Conservation (phyloP, 83 land plant species). For the Picea engelmannii region DNA sequence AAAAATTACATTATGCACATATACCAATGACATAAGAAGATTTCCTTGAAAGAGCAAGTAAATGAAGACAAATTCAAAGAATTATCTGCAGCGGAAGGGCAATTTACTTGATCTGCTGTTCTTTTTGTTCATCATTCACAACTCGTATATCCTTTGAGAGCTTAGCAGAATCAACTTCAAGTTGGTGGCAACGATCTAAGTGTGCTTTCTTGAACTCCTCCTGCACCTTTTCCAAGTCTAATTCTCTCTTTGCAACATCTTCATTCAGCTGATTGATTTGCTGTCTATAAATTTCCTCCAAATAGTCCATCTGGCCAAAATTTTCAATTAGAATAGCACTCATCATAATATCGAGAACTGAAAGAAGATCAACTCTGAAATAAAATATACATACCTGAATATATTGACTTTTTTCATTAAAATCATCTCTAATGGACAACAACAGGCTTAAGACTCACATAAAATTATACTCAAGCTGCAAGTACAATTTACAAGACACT, state of each 20-base stretch:
- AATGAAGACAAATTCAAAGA: background rate
- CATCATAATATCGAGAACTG: background rate
- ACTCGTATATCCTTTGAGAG: slow-evolving; percentile 20
- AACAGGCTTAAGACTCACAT: background rate
- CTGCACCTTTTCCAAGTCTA: slow-evolving; percentile 45
- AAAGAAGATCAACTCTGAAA: background rate
- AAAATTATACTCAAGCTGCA: background rate
- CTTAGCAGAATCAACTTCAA: slow-evolving; percentile 47
- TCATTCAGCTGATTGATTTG: slow-evolving; percentile 45
- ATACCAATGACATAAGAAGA: background rate
- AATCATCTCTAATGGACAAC: background rate
- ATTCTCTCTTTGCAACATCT: slow-evolving; percentile 49
- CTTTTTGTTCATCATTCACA: slow-evolving; percentile 25
- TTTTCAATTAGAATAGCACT: background rate
- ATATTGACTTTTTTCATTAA: background rate
- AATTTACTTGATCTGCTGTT: slow-evolving; percentile 22
- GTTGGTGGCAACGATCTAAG: slow-evolving; percentile 27
- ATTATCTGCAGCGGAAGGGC: background rate
- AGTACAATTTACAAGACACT: background rate
- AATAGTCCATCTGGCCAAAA: slow-evolving; percentile 48
- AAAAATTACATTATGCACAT: too few relatives aligned
- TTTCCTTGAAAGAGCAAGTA: background rate
- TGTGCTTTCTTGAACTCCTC: slow-evolving; percentile 24
- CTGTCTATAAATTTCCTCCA: slow-evolving; percentile 56
- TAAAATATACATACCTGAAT: background rate